Evolutionary conservation across 1,284 basidiomycete genomes (phyloP).

Genomic region (Kalmanozyma brasiliensis): DNA sequence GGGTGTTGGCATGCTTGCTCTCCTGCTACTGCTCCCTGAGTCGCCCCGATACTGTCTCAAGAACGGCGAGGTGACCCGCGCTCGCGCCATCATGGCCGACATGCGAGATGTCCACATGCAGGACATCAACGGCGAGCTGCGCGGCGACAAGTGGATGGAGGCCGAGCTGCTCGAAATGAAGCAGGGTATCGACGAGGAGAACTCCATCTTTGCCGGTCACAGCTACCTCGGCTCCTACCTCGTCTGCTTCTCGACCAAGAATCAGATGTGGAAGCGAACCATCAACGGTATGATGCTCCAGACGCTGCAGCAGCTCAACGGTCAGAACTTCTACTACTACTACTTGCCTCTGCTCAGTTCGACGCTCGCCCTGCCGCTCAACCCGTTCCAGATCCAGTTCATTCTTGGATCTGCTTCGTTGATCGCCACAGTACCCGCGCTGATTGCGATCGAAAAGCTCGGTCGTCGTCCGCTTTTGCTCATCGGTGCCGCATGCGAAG

Average conservation of each 20-base stretch:
- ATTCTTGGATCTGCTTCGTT: constrained; percentile 68
- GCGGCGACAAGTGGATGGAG: constrained; percentile 75
- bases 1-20: constrained; percentile 69
- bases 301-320: constrained; percentile 76
- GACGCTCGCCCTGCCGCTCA: constrained; percentile 76
- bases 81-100: constrained; percentile 75
- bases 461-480: constrained; percentile 70
- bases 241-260: constrained; percentile 76
- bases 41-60: constrained; percentile 87
- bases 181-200: constrained; percentile 73
- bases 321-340: constrained; percentile 86
- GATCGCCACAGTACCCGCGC: constrained; percentile 54
- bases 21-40: constrained; percentile 73
- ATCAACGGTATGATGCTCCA: constrained; percentile 78
- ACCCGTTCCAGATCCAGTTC: constrained; percentile 73
- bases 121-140: constrained; percentile 72
- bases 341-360: constrained; percentile 80
- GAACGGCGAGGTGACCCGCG: constrained; percentile 72
- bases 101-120: constrained; percentile 75
- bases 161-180: constrained; percentile 74
- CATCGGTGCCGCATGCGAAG: constrained; percentile 67
- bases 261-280: constrained; percentile 78
- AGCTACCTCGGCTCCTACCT: constrained; percentile 74
- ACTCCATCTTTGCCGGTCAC: constrained; percentile 74
- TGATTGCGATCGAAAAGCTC: constrained; percentile 65